phyloP scores from a whole-genome alignment of 148 eudicot genomes.

The Chenopodium album region DNA sequence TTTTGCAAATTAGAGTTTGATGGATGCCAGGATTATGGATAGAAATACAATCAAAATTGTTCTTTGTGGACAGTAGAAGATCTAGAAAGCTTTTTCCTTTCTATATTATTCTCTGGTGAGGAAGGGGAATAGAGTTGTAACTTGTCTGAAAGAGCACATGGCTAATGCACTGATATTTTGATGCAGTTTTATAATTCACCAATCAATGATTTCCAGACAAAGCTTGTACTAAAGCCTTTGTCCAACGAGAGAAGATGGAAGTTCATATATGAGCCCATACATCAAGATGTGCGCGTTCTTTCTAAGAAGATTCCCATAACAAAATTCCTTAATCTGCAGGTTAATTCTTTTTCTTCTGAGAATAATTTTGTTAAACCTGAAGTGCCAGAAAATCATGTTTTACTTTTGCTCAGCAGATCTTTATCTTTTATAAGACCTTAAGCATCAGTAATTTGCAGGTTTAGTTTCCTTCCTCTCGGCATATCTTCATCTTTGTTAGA shows the following conservation, averaged over 20 bases:
- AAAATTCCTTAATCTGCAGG: conserved; percentile 83
- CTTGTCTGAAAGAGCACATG: background rate
- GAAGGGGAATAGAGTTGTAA: background rate
- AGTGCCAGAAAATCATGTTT: conserved; percentile 61
- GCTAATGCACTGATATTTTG: conserved; percentile 21
- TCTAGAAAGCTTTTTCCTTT: background rate
- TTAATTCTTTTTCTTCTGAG: conserved; percentile 15
- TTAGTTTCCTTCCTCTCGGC: conserved; percentile 2
- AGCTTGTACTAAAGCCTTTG: conserved; percentile 82
- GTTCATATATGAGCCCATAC: conserved; percentile 69
- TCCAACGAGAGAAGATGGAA: conserved; percentile 73
- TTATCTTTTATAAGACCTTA: background rate
- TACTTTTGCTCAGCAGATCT: conserved; percentile 2
- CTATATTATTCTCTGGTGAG: too few relatives aligned
- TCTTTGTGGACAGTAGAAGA: background rate
- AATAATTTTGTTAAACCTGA: background rate
- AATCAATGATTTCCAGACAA: conserved; percentile 66
- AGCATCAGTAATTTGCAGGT: conserved; percentile 40
- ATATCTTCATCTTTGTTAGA: background rate
- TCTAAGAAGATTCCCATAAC: conserved; percentile 92
- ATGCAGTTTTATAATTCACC: conserved; percentile 83
- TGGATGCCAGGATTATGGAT: background rate
- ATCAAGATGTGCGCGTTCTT: conserved; percentile 68
- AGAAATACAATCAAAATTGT: background rate
- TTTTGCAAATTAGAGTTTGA: background rate